phyloP scores from a whole-genome alignment of 306 rosid species.

The Alnus glutinosa region DNA sequence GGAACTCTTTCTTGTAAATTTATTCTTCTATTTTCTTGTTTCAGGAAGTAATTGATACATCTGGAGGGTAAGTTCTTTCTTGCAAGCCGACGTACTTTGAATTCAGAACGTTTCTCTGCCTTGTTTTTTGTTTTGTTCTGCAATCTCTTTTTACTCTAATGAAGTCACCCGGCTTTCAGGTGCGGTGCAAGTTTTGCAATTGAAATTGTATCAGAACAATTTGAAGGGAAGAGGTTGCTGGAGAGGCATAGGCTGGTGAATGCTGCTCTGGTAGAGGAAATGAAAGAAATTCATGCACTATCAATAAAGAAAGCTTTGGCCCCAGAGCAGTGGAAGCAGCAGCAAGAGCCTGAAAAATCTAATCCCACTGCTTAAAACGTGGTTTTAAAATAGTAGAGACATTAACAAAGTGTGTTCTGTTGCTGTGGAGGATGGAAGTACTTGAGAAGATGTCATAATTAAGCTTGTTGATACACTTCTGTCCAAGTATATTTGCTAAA shows the following conservation, averaged over 20 bases:
- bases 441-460: not conserved
- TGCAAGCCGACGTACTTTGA: not conserved
- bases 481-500: constrained; percentile 1
- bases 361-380: constrained; percentile 49
- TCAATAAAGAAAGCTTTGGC: constrained; percentile 85
- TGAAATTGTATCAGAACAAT: constrained; percentile 77
- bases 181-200: constrained; percentile 82
- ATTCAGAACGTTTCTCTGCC: not conserved
- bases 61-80: constrained; percentile 76
- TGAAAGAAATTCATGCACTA: constrained; percentile 93
- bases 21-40: constrained; percentile 27
- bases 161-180: constrained; percentile 37
- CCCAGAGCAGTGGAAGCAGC: constrained; percentile 93
- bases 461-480: constrained; percentile 19
- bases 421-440: constrained; percentile 2
- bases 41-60: constrained; percentile 93
- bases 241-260: constrained; percentile 94
- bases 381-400: not conserved
- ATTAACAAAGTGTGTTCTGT: not conserved
- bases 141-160: constrained; percentile 1
- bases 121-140: not conserved
- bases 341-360: constrained; percentile 58
- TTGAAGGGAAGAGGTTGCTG: constrained; percentile 83
- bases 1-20: not conserved
- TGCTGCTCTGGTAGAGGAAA: constrained; percentile 72